These are phyloP conservation scores for Anthracocystis setariae DNA, from an alignment of 1,284 basidiomycete species.

Conservation along the genomic window DNA sequence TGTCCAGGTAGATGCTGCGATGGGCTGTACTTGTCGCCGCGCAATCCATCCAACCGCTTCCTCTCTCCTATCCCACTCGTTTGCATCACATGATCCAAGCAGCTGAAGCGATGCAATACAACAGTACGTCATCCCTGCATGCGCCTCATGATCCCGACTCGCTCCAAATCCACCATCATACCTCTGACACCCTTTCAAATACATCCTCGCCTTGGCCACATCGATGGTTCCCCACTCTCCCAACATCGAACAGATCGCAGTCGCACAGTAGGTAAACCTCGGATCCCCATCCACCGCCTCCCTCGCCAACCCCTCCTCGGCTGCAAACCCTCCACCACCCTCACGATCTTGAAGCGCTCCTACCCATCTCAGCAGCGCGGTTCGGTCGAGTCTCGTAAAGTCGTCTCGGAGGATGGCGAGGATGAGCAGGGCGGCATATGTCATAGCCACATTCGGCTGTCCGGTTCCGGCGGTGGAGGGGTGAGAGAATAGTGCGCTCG, in stretches of 20 bases:
- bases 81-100: slow-evolving; percentile 8
- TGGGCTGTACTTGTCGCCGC: slow-evolving; percentile 30
- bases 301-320: slow-evolving; percentile 65
- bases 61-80: slow-evolving; percentile 8
- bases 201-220: slow-evolving; percentile 73
- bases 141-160: slow-evolving; percentile 81
- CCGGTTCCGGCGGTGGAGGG: not conserved
- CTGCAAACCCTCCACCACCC: slow-evolving; percentile 66
- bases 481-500: not conserved
- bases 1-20: not conserved
- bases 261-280: slow-evolving; percentile 87
- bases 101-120: slow-evolving; percentile 81
- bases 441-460: slow-evolving; percentile 56
- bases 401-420: slow-evolving; percentile 60
- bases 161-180: slow-evolving; percentile 94
- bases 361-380: slow-evolving; percentile 30
- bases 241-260: slow-evolving; percentile 81
- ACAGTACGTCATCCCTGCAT: slow-evolving; percentile 95
- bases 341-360: slow-evolving; percentile 37
- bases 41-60: slow-evolving; percentile 20
- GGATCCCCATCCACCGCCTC: slow-evolving; percentile 74
- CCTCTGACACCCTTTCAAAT: slow-evolving; percentile 75
- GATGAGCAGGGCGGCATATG: slow-evolving; percentile 59
- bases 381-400: slow-evolving; percentile 44
- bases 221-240: slow-evolving; percentile 81